These are phyloP conservation scores for Flaveria brownii DNA, from an alignment of 129 eudicot species.

Conservation along the genomic window DNA sequence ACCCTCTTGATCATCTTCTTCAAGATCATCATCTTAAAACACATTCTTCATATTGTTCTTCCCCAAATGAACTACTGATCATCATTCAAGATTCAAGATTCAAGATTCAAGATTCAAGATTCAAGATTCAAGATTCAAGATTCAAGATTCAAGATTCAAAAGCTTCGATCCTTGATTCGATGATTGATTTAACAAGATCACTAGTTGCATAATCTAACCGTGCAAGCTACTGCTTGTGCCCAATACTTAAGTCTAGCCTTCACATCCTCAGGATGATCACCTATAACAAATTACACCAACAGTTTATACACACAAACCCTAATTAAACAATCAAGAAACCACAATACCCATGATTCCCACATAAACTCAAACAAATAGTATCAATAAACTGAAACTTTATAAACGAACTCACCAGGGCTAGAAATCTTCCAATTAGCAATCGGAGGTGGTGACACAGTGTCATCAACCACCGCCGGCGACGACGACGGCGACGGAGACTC, in stretches of 20 bases:
- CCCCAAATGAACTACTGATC: not conserved
- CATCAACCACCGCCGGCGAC: slow-evolving; percentile 27
- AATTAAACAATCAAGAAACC: not conserved
- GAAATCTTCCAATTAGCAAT: slow-evolving; percentile 76
- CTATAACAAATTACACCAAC: slow-evolving; percentile 34
- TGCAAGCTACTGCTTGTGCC: slow-evolving; percentile 81
- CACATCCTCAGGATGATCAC: slow-evolving; percentile 80
- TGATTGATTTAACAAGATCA: not conserved
- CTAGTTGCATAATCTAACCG: slow-evolving; percentile 64
- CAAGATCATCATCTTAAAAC: too few relatives aligned
- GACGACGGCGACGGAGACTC: slow-evolving; percentile 25
- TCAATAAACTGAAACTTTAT: not conserved
- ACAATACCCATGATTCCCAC: not conserved
- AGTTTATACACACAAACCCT: slow-evolving; percentile 23
- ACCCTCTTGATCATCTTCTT: not conserved
- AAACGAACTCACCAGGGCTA: slow-evolving; percentile 57
- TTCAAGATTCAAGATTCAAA: slow-evolving; percentile 18
- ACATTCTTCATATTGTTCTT: not conserved
- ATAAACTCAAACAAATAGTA: not conserved
- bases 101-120: slow-evolving; percentile 25
- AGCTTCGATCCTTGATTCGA: not conserved
- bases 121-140: too few relatives aligned
- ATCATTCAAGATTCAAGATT: not conserved
- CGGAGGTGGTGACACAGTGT: slow-evolving; percentile 41
- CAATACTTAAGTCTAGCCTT: slow-evolving; percentile 76